Conservation (phyloP, 129 eudicot species). For the Calendula officinalis region DNA sequence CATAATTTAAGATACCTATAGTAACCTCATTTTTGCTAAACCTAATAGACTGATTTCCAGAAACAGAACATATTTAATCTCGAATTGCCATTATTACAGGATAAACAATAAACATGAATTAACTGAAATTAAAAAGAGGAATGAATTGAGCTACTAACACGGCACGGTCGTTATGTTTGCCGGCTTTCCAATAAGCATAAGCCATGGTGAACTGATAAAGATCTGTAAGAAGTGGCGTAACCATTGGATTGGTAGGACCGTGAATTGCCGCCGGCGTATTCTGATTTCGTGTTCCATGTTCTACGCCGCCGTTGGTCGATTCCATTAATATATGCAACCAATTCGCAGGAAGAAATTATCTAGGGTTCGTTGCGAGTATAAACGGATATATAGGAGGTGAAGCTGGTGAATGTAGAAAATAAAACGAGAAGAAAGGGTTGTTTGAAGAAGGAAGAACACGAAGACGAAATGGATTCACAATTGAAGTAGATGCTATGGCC, state of each 20-base stretch:
- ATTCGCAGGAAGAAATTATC: constrained; percentile 5
- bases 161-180: constrained; percentile 89
- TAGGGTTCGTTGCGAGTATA: constrained; percentile 27
- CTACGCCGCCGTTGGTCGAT: constrained; percentile 38
- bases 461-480: constrained; percentile 9
- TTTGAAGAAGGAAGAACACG: background rate
- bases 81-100: background rate
- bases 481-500: background rate
- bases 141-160: constrained; percentile 52
- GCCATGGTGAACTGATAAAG: constrained; percentile 99
- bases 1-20: background rate
- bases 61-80: no score
- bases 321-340: constrained; percentile 21
- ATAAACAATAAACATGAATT: background rate
- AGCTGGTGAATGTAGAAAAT: background rate
- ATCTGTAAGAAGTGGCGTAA: constrained; percentile 88
- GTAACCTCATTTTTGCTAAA: constrained; percentile 5
- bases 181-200: constrained; percentile 99
- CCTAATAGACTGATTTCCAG: background rate
- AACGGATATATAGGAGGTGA: background rate
- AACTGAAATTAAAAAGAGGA: background rate
- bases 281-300: background rate
- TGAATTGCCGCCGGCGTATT: constrained; percentile 28
- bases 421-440: constrained; percentile 3
- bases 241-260: constrained; percentile 97